A percentile compares a stretch with the other conserved stretches of the same genome.
These are phyloP conservation scores for Sambucus nigra DNA, from an alignment of 129 eudicot species.

Conservation along the genomic window DNA sequence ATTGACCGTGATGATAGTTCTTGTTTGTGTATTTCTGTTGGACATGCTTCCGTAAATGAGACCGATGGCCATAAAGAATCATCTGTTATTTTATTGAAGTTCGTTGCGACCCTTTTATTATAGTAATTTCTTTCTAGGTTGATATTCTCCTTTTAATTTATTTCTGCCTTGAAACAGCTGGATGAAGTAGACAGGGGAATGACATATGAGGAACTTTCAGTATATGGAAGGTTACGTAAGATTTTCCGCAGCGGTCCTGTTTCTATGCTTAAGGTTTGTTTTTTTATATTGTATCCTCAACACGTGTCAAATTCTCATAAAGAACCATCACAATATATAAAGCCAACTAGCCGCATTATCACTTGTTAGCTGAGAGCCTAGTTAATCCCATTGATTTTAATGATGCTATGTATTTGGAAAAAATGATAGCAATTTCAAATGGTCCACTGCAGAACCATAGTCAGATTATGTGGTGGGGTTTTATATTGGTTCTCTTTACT, in stretches of 20 bases:
- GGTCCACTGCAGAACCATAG: no score
- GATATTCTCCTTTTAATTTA: no score
- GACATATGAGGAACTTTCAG: conserved; percentile 93
- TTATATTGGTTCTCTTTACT: background rate
- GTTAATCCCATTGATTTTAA: background rate
- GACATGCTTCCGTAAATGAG: no score
- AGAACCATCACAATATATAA: background rate
- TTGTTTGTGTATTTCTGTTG: background rate
- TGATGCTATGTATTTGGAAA: no score
- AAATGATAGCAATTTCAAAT: background rate
- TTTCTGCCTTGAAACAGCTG: conserved; percentile 54
- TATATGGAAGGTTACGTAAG: conserved; percentile 86
- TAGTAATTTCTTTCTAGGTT: no score
- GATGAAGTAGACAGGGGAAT: conserved; percentile 99
- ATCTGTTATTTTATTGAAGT: no score
- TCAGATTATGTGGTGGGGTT: no score
- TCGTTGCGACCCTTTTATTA: no score
- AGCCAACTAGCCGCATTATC: background rate
- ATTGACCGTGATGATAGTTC: no score
- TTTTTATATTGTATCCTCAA: background rate
- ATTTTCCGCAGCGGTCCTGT: conserved; percentile 91
- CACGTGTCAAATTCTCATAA: background rate
- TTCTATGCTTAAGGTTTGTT: conserved; percentile 88
- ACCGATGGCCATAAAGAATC: no score
- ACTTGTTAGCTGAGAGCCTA: background rate